Percentiles rank a stretch among this genome's conserved stretches.
Evolutionary conservation across 306 rosid species (phyloP).

Genomic region (Cucurbita maxima): DNA sequence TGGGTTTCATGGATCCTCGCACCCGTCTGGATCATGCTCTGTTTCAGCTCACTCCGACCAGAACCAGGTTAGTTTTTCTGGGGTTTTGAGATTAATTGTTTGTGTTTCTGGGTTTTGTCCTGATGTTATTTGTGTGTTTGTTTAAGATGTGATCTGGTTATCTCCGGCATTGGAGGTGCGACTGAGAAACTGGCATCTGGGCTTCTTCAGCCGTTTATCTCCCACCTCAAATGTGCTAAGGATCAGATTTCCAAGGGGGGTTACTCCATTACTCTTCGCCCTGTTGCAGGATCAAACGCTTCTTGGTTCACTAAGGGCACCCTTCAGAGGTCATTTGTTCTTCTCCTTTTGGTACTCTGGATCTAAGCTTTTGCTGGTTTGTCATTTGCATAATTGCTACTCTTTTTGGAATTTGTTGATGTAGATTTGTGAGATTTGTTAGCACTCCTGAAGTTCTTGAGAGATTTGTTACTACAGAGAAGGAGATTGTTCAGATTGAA

Average conservation of each 20-base stretch:
- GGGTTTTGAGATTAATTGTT: background rate
- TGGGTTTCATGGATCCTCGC: slow-evolving; percentile 53
- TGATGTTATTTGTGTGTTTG: background rate
- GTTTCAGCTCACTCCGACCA: slow-evolving; percentile 96
- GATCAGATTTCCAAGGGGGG: slow-evolving; percentile 99
- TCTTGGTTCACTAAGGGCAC: slow-evolving; percentile 97
- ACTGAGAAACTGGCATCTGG: slow-evolving; percentile 86
- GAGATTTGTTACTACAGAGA: slow-evolving; percentile 86
- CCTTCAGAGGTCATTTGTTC: slow-evolving; percentile 50
- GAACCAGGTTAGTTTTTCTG: slow-evolving; percentile 54
- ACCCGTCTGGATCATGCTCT: slow-evolving; percentile 75
- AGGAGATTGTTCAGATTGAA: slow-evolving; percentile 89
- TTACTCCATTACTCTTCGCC: slow-evolving; percentile 69
- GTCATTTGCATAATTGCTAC: background rate
- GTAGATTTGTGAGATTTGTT: slow-evolving; percentile 87
- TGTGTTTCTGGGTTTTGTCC: slow-evolving; percentile 1
- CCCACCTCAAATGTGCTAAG: slow-evolving; percentile 61
- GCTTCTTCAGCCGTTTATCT: slow-evolving; percentile 69
- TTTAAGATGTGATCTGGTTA: slow-evolving; percentile 68
- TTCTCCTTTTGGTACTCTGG: background rate
- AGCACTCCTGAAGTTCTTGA: slow-evolving; percentile 89
- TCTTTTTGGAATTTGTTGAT: slow-evolving; percentile 4
- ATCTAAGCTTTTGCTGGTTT: background rate
- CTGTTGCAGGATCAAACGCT: slow-evolving; percentile 27
- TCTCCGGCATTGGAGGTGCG: slow-evolving; percentile 36